These are phyloP conservation scores for Moniliophthora roreri DNA, from an alignment of 1,284 basidiomycete species.

Conservation along the genomic window DNA sequence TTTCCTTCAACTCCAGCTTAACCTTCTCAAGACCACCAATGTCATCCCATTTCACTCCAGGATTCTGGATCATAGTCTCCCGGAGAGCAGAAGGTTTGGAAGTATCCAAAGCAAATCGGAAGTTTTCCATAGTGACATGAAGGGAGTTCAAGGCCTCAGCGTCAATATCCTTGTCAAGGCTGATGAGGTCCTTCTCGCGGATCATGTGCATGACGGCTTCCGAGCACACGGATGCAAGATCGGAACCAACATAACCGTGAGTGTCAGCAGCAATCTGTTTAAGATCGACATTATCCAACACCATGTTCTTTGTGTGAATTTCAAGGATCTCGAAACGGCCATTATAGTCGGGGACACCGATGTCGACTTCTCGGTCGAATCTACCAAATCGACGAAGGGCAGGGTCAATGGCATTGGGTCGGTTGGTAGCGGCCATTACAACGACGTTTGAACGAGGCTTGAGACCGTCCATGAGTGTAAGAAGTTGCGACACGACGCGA, in stretches of 20 bases:
- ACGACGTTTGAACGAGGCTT: conserved; percentile 99
- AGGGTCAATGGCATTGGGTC: conserved; percentile 98
- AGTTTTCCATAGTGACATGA: conserved; percentile 98
- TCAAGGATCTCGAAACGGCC: conserved; percentile 98
- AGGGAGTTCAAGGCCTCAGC: conserved; percentile 95
- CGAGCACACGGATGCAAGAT: conserved; percentile 94
- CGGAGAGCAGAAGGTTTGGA: conserved; percentile 97
- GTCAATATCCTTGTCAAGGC: conserved; percentile 92
- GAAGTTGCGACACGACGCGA: conserved; percentile 95
- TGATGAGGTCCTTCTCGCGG: conserved; percentile 95
- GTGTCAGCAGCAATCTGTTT: conserved; percentile 99
- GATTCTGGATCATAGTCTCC: conserved; percentile 94
- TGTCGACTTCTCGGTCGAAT: conserved; percentile 99
- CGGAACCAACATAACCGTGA: conserved; percentile 98
- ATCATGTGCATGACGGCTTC: conserved; percentile 99
- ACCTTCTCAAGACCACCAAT: conserved; percentile 99
- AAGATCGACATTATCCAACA: conserved; percentile 96
- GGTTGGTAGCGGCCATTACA: conserved; percentile 99
- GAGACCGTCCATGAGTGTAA: conserved; percentile 98
- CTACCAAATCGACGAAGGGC: conserved; percentile 97
- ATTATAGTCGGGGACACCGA: conserved; percentile 98
- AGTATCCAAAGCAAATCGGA: conserved; percentile 92
- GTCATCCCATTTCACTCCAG: conserved; percentile 92
- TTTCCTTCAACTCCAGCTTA: conserved; percentile 99
- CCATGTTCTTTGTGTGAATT: conserved; percentile 99